A percentile compares a stretch with the other conserved stretches of the same genome.
These are phyloP conservation scores for Coemansia sp. DNA, from an alignment of 192 early-diverging fungal species.

Conservation along the genomic window DNA sequence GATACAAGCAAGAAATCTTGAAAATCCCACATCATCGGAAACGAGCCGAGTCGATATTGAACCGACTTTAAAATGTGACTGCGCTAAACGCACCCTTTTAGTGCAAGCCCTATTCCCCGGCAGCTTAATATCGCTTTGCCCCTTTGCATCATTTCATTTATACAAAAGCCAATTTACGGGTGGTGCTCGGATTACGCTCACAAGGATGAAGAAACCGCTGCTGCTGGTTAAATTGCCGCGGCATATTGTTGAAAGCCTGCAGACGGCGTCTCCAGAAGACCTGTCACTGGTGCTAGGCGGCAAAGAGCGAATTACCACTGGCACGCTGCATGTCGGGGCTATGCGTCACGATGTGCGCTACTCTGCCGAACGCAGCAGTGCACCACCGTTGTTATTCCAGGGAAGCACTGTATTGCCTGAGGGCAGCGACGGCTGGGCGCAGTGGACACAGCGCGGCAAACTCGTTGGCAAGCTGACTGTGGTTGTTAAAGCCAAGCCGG, in stretches of 20 bases:
- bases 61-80: background rate
- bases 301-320: slow-evolving; percentile 39
- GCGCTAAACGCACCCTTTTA: background rate
- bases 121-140: background rate
- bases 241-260: slow-evolving; percentile 36
- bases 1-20: background rate
- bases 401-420: slow-evolving; percentile 15
- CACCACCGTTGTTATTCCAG: slow-evolving; percentile 39
- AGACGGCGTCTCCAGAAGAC: slow-evolving; percentile 13
- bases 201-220: slow-evolving; percentile 21
- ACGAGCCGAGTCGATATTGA: background rate
- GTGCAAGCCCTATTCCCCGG: background rate
- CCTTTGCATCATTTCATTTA: slow-evolving; percentile 3
- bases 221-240: slow-evolving; percentile 39
- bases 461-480: slow-evolving; percentile 42
- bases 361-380: slow-evolving; percentile 31
- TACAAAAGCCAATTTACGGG: background rate
- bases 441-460: slow-evolving; percentile 38
- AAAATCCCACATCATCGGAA: background rate
- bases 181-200: background rate
- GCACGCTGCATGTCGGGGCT: slow-evolving; percentile 20
- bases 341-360: slow-evolving; percentile 43
- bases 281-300: slow-evolving; percentile 38
- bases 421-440: slow-evolving; percentile 20
- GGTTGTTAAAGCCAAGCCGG: background rate